These are phyloP conservation scores for Hammondia hammondi DNA, from an alignment of 169 alveolate genomes.

Conservation along the genomic window DNA sequence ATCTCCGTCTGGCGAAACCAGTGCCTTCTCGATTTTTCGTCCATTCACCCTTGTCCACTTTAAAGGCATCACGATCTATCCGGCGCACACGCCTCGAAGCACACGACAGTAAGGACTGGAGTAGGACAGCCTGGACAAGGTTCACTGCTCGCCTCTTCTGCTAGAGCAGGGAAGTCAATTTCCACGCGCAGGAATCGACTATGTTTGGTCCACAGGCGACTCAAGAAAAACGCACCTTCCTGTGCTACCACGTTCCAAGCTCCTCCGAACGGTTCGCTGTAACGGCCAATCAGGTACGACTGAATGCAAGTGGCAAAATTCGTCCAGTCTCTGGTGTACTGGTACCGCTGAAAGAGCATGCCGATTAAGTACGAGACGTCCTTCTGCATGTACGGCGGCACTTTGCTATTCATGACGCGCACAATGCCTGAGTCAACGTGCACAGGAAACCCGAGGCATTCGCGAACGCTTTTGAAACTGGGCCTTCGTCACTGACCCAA, in stretches of 20 bases:
- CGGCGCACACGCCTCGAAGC: constrained; percentile 44
- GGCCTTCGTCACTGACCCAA: no score
- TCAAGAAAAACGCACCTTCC: constrained; percentile 40
- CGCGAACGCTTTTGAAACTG: no score
- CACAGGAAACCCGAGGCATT: not conserved
- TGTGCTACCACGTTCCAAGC: constrained; percentile 47
- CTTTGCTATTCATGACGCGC: constrained; percentile 39
- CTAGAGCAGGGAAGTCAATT: constrained; percentile 6
- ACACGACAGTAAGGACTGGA: constrained; percentile 27
- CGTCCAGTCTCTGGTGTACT: constrained; percentile 43
- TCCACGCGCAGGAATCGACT: constrained; percentile 45
- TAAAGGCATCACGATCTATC: not conserved
- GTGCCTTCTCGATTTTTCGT: constrained; percentile 87
- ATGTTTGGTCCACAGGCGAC: constrained; percentile 45
- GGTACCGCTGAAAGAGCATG: constrained; percentile 14
- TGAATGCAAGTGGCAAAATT: constrained; percentile 21
- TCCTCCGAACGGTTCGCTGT: constrained; percentile 42
- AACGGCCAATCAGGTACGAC: constrained; percentile 49
- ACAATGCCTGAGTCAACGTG: not conserved
- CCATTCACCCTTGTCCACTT: constrained; percentile 80
- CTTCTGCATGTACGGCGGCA: constrained; percentile 44
- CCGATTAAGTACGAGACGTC: constrained; percentile 43
- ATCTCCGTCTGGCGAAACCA: no score
- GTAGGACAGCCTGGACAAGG: not conserved
- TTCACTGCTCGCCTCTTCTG: not conserved